Evolutionary conservation across 805 yeast genomes (phyloP), one percentile per base, ranked within the genome.

Genomic region (Saccharomycopsis oosterbeekiorum): DNA sequence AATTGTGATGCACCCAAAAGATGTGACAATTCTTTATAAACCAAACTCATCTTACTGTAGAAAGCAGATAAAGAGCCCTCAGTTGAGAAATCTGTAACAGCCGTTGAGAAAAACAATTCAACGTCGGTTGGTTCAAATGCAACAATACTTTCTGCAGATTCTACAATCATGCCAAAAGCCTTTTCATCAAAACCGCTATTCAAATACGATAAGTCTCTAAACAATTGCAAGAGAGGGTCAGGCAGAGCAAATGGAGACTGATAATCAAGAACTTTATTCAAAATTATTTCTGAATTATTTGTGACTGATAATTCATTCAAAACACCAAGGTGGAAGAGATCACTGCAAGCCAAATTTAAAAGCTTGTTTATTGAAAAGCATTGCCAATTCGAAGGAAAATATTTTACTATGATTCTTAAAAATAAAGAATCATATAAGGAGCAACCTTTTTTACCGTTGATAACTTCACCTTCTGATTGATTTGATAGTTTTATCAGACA

Each of bases 1-100:
- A 80, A 70, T 62, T 71, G 69, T 40, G 78, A 68, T 0, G 83
- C 79, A 15, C 68, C 64, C 15, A 67, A 62, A 60, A 72, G 74
- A 4, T 66, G 64, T 1, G 68, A 66, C 36, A 67, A 65, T 24
- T 72, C 68, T 51, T 73, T 70, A 65, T 78, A 78, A 53, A 78
- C 42, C 4, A 70, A 66, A 10, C 80, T 67, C 42, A 77, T 63
- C 42, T 74, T 76, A 56, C 72, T 70, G 65, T 71, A 77, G 63
- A 74, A 79, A 56, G 71, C 73, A 15, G 73, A 67, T 41, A 71
- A 61, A 5, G 76, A 17, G 70, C 1, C 68, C 58, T 8, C 71
- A 69, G 54, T 73, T 70, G 21, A 75, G 64, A 11, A 63, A 64
- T 29, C 58, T 26, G 15, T 29, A 29, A 58, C 65, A 26, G 59